Percentiles rank a stretch among this genome's conserved stretches.
These are phyloP conservation scores for Pseudopithomyces maydicus DNA, from an alignment of 2,329 filamentous ascomycete genomes.

Conservation along the genomic window DNA sequence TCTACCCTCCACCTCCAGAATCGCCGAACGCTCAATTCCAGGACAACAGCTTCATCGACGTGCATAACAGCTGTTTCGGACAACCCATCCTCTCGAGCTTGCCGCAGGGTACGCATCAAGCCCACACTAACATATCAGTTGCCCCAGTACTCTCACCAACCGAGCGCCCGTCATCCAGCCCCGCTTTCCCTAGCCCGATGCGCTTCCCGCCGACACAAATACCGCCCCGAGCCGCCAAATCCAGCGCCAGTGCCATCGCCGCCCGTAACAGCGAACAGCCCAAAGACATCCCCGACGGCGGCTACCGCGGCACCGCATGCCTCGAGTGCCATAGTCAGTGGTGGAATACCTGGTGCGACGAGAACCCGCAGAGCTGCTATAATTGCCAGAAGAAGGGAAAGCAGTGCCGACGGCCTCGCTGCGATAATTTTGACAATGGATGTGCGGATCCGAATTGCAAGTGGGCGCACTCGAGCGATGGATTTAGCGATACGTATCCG, in stretches of 20 bases:
- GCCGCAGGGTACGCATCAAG: too few species aligned
- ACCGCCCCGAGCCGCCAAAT: too few species aligned
- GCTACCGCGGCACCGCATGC: neutral
- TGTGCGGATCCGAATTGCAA: neutral
- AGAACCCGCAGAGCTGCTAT: neutral
- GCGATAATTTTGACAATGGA: neutral
- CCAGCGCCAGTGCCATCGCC: too few species aligned
- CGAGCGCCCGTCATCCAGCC: too few species aligned
- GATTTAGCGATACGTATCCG: neutral
- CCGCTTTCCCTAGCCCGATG: too few species aligned
- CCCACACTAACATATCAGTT: too few species aligned
- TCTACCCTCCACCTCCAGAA: too few species aligned
- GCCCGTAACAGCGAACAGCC: neutral
- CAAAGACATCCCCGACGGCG: neutral
- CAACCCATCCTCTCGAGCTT: too few species aligned
- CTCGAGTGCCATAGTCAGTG: neutral
- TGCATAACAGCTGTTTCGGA: neutral
- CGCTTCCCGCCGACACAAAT: too few species aligned
- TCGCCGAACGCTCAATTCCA: neutral
- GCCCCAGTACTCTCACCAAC: too few species aligned
- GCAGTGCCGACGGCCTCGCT: neutral
- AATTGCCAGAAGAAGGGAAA: neutral
- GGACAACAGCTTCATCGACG: neutral
- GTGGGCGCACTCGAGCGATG: neutral
- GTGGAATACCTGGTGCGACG: conserved; percentile 7